A percentile compares a stretch with the other conserved stretches of the same genome.
Conservation (phyloP, 495 filamentous ascomycete genomes). For the Penicillium dipodomyicola region DNA sequence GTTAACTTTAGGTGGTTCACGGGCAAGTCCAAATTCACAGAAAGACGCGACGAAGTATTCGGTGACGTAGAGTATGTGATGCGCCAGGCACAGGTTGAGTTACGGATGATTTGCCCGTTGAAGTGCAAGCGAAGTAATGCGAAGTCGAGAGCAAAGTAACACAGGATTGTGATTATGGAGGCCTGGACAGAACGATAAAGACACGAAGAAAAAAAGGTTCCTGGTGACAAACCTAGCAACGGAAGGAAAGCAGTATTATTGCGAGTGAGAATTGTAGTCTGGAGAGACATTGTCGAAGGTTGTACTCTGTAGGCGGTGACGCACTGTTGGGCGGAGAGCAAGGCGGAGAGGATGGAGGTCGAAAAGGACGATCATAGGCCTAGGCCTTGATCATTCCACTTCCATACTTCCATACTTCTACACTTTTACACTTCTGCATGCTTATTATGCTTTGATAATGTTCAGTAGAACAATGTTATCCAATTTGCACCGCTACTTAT, state of each 20-base stretch:
- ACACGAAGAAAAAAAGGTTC: too few species aligned
- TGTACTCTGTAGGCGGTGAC: neutral
- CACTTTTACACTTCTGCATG: too few species aligned
- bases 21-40: neutral
- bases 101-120: neutral
- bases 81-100: neutral
- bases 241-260: neutral
- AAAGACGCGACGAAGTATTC: neutral
- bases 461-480: too few species aligned
- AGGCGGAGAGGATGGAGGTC: neutral
- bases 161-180: neutral
- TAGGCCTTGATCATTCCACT: too few species aligned
- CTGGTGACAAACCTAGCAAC: too few species aligned
- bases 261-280: neutral
- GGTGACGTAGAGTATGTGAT: neutral
- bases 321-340: neutral
- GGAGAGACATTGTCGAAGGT: neutral
- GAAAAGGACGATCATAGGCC: neutral
- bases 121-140: neutral
- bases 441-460: too few species aligned
- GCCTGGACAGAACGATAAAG: neutral
- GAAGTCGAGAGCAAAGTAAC: neutral
- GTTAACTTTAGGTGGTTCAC: neutral
- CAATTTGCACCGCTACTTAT: too few species aligned
- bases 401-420: too few species aligned